A percentile compares a stretch with the other conserved stretches of the same genome.
Evolutionary conservation across 2,329 filamentous ascomycete species (phyloP).

Genomic region (Elsinoe ampelina): DNA sequence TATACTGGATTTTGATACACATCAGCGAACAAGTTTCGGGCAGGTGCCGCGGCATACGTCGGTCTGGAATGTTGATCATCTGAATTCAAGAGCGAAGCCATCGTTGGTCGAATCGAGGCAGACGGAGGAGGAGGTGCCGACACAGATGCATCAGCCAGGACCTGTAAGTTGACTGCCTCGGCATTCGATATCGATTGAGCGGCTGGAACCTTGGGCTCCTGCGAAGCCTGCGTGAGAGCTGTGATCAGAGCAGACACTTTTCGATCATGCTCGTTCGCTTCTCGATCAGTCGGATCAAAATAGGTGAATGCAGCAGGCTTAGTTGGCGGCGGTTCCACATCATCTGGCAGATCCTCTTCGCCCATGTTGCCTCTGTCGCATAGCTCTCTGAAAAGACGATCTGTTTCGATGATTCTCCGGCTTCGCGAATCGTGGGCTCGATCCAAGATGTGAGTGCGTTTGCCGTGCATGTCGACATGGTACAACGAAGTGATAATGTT

Average conservation of each 20-base stretch:
- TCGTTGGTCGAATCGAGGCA: background rate
- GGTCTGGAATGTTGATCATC: background rate
- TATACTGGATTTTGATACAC: background rate
- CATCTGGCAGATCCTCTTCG: constrained; percentile 12
- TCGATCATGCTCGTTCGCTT: constrained; percentile 31
- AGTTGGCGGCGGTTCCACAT: constrained; percentile 13
- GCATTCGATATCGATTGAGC: constrained; percentile 31
- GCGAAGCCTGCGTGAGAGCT: constrained; percentile 29
- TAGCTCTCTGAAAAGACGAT: constrained; percentile 28
- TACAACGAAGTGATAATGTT: constrained; percentile 26
- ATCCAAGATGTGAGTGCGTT: constrained; percentile 17
- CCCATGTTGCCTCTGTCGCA: constrained; percentile 18
- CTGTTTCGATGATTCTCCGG: constrained; percentile 32
- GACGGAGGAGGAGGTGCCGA: constrained; percentile 14
- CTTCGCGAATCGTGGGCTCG: constrained; percentile 33
- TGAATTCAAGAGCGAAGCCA: constrained; percentile 7
- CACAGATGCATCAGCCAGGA: constrained; percentile 29
- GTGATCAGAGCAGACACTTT: constrained; percentile 27
- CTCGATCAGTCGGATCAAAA: constrained; percentile 33
- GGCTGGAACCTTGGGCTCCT: constrained; percentile 15
- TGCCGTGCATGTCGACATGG: constrained; percentile 24
- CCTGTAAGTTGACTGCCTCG: constrained; percentile 32
- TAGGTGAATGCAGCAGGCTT: constrained; percentile 29
- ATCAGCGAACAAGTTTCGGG: background rate
- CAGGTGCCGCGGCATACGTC: background rate